Conservation (phyloP, 208 protist species). For the Phytomonas serpens region DNA sequence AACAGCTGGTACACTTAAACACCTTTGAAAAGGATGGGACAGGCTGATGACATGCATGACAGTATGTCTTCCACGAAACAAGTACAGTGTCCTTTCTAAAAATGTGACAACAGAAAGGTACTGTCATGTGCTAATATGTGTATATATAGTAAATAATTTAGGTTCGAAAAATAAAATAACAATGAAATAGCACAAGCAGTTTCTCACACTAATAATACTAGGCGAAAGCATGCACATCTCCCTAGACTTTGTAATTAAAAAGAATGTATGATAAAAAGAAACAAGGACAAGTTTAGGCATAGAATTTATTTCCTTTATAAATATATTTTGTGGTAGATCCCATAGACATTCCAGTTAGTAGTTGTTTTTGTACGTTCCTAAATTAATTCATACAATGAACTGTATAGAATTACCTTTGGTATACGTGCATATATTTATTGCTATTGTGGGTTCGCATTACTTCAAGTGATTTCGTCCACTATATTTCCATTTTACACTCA, state of each 20-base stretch:
- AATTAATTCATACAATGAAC: neutral
- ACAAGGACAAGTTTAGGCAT: neutral
- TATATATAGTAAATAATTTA: neutral
- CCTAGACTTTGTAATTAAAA: conserved; percentile 11
- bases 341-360: neutral
- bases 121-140: neutral
- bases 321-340: neutral
- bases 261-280: neutral
- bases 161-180: neutral
- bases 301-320: neutral
- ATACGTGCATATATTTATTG: neutral
- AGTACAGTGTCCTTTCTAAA: neutral
- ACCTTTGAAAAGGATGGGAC: neutral
- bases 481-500: neutral
- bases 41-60: neutral
- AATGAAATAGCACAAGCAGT: neutral
- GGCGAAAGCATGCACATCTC: neutral
- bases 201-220: neutral
- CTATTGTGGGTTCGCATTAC: neutral
- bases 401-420: neutral
- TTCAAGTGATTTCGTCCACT: neutral
- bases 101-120: neutral
- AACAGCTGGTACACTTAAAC: neutral
- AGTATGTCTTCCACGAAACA: neutral
- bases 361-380: neutral